phyloP scores from a whole-genome alignment of 1,284 basidiomycete genomes.

The Sanghuangporus sanghuang region DNA sequence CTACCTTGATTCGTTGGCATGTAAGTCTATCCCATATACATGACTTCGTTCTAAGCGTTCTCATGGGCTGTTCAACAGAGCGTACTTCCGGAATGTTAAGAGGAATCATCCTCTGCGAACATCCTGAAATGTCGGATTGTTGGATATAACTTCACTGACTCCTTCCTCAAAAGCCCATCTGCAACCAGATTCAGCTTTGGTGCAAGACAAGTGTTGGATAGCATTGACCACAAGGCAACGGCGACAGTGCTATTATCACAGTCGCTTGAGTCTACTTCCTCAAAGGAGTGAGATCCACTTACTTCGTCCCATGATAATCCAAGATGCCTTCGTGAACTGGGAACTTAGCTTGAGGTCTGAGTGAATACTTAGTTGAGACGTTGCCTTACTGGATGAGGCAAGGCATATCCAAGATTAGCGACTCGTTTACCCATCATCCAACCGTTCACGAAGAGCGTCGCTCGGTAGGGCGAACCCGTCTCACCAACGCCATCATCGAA shows the following conservation, averaged over 20 bases:
- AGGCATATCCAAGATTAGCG: conserved; percentile 52
- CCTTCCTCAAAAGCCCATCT: conserved; percentile 62
- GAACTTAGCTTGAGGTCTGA: conserved; percentile 64
- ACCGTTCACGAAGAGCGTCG: conserved; percentile 74
- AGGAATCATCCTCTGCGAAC: background rate
- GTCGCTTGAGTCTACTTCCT: no score
- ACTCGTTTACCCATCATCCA: conserved; percentile 82
- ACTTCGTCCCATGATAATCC: conserved; percentile 68
- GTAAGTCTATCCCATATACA: no score
- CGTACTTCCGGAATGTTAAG: no score
- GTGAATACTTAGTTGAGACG: background rate
- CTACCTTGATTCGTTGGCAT: no score
- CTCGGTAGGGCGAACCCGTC: conserved; percentile 52
- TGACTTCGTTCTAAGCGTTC: no score
- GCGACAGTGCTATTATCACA: conserved; percentile 52
- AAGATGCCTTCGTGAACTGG: conserved; percentile 75
- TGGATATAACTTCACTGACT: conserved; percentile 46
- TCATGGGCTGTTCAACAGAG: no score
- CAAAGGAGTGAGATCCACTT: conserved; percentile 21
- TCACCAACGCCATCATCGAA: conserved; percentile 47
- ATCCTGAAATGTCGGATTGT: conserved; percentile 42
- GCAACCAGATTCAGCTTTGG: conserved; percentile 51
- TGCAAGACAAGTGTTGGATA: conserved; percentile 37
- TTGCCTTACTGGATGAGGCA: background rate
- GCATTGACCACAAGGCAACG: conserved; percentile 66